Evolutionary conservation across 805 yeast genomes (phyloP).

Genomic region (Clavispora vitiphila): DNA sequence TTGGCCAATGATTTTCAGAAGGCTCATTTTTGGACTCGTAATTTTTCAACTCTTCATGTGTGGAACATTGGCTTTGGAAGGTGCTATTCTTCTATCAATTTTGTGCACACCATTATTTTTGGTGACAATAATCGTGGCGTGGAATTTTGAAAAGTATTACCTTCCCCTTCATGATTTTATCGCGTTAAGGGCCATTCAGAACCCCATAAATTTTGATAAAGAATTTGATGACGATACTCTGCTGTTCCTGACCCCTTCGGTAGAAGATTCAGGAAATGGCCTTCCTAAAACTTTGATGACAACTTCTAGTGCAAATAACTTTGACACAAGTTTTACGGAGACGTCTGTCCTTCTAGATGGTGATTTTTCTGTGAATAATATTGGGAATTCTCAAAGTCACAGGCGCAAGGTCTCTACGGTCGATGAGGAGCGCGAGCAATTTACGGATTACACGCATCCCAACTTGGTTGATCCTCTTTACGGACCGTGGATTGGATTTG

Average conservation of each 20-base stretch:
- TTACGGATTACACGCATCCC: conserved; percentile 48
- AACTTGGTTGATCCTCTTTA: conserved; percentile 40
- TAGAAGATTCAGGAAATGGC: not conserved
- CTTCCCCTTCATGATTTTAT: conserved; percentile 50
- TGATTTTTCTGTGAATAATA: conserved; percentile 10
- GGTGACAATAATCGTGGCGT: conserved; percentile 39
- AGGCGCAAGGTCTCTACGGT: conserved; percentile 44
- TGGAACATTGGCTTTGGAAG: conserved; percentile 58
- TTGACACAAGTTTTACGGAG: conserved; percentile 1
- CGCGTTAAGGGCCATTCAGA: conserved; percentile 54
- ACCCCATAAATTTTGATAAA: conserved; percentile 35
- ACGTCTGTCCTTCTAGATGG: conserved; percentile 13
- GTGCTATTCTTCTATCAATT: conserved; percentile 46
- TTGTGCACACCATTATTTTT: conserved; percentile 47
- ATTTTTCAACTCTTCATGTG: conserved; percentile 59
- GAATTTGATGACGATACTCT: conserved; percentile 36
- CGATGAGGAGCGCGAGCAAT: conserved; percentile 53
- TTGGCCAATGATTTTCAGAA: conserved; percentile 59
- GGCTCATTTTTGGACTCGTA: conserved; percentile 51
- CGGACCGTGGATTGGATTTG: conserved; percentile 57
- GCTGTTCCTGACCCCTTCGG: conserved; percentile 7
- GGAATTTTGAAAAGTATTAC: conserved; percentile 52
- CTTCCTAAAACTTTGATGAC: not conserved
- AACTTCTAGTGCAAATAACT: not conserved
- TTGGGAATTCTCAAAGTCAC: conserved; percentile 6